phyloP scores from a whole-genome alignment of 108 stramenopile genomes.

The Stephanodiscus minutulus region DNA sequence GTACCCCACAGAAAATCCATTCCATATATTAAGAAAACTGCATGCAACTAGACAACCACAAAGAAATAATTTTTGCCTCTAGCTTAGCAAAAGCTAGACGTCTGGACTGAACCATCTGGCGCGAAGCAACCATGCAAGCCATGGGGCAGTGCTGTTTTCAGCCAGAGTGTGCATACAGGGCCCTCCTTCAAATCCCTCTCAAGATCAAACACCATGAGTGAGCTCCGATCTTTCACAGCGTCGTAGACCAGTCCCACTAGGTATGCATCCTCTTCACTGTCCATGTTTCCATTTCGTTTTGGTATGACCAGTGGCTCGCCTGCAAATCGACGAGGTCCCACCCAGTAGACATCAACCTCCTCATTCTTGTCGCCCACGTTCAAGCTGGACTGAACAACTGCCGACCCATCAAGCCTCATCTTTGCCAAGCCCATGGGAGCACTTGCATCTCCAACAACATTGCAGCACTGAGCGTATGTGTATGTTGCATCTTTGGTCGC shows the following conservation, averaged over 20 bases:
- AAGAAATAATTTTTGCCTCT: too few species aligned
- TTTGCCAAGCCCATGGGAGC: constrained; percentile 53
- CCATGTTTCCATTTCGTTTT: constrained; percentile 40
- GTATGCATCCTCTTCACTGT: constrained; percentile 55
- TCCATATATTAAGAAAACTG: too few species aligned
- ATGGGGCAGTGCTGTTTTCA: constrained; percentile 56
- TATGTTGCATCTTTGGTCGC: constrained; percentile 39
- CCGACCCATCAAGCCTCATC: constrained; percentile 18
- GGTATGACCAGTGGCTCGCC: constrained; percentile 64
- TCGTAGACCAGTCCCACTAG: constrained; percentile 60
- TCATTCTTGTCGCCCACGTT: constrained; percentile 42
- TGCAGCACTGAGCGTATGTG: constrained; percentile 53
- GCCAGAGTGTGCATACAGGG: constrained; percentile 53
- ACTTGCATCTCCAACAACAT: constrained; percentile 55
- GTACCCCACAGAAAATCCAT: too few species aligned
- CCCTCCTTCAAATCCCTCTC: constrained; percentile 54
- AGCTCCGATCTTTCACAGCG: constrained; percentile 42
- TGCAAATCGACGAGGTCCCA: constrained; percentile 53
- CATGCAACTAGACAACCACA: too few species aligned
- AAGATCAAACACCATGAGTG: constrained; percentile 58
- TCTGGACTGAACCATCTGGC: constrained; percentile 18
- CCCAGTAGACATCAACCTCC: constrained; percentile 59
- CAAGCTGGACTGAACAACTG: constrained; percentile 11
- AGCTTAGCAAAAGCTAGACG: constrained; percentile 39
- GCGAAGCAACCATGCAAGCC: constrained; percentile 68